Base-by-base conservation (phyloP, 768 basidiomycete species). In the Lentinula guzmanii region DNA sequence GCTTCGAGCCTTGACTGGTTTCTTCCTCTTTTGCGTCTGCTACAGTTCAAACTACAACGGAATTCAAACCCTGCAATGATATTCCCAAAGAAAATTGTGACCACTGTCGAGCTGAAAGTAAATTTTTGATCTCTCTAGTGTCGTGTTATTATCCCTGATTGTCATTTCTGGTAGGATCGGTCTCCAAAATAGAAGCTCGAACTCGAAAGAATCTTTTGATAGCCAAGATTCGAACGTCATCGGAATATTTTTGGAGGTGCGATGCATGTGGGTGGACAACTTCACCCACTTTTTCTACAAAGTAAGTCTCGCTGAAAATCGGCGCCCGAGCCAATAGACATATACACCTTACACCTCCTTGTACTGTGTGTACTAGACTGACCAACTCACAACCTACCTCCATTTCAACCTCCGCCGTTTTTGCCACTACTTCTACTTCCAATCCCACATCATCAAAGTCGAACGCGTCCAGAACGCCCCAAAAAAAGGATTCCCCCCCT, bases 241-340 rank as follows among this genome's bases (percentile, higher is more conserved):
- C 42, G 16, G 42, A 50, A 37, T 46, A 28, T 45, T 35, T 35
- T 39, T 59, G 43, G 58, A 50, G 35, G 50, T 59, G 58, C 31
- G 18, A 59, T 37, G 34, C 28, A 35, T 59, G 58, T 48, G 58
- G 58, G 24, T 59, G 58, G 58, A 50, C 31, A 21, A 59, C 33
- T 24, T 6, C 24, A 10, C 37, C 58, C 15, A 31, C 15, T 37
- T 8, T 13, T 54, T 21, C 51, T 28, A 13, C 52, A 34, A 34
- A 18, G 34, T 34, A 21, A 34, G 52, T 34, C 11, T 39, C 28
- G 28, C 28, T 28, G 28, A 28, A 28, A 28, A 28, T 28, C 28
- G 0, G 28, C 28, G 28, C 3, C 28, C 28, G 28, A 28, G 28
- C 28, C 28, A 28, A 28, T 28, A 28, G 1, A 24, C 21, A 21